A percentile compares a stretch with the other conserved stretches of the same genome.
Evolutionary conservation across 176 grass and related monocot species (phyloP).

Genomic region (Carex littledalei): DNA sequence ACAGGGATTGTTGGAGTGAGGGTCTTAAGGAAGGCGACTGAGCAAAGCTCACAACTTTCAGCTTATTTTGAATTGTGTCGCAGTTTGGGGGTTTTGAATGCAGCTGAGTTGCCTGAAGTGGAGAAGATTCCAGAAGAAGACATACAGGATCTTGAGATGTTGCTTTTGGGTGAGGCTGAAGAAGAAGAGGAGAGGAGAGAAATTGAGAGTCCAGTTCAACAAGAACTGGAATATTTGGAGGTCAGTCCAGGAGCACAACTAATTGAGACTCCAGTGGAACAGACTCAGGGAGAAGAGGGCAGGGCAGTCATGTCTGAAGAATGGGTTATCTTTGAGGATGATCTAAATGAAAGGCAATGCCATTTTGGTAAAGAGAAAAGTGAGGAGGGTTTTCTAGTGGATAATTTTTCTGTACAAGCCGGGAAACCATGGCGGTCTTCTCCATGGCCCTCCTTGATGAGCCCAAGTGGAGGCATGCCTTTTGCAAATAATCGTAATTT

Average conservation of each 20-base stretch:
- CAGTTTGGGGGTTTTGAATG: conserved; percentile 52
- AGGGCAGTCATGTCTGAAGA: conserved; percentile 41
- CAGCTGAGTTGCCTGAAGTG: conserved; percentile 51
- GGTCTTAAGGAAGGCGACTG: conserved; percentile 49
- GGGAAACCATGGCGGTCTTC: neutral
- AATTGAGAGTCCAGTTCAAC: neutral
- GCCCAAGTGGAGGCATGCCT: neutral
- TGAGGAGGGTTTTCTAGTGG: neutral
- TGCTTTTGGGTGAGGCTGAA: conserved; percentile 48
- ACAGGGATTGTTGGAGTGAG: conserved; percentile 44
- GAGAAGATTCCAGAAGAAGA: conserved; percentile 70
- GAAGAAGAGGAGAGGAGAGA: conserved; percentile 6
- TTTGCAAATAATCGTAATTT: conserved; percentile 19
- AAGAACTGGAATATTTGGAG: conserved; percentile 23
- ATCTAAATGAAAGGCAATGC: neutral
- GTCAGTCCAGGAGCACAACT: neutral
- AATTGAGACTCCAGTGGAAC: neutral
- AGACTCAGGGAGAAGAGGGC: conserved; percentile 2
- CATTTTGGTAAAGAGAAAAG: neutral
- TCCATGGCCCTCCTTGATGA: conserved; percentile 10
- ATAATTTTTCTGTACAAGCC: neutral
- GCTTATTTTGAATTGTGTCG: conserved; percentile 74
- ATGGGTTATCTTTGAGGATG: conserved; percentile 81
- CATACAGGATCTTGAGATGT: conserved; percentile 65
- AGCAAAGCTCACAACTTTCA: conserved; percentile 52